phyloP scores from a whole-genome alignment of 176 grass and related monocot species.

The Lolium perenne region DNA sequence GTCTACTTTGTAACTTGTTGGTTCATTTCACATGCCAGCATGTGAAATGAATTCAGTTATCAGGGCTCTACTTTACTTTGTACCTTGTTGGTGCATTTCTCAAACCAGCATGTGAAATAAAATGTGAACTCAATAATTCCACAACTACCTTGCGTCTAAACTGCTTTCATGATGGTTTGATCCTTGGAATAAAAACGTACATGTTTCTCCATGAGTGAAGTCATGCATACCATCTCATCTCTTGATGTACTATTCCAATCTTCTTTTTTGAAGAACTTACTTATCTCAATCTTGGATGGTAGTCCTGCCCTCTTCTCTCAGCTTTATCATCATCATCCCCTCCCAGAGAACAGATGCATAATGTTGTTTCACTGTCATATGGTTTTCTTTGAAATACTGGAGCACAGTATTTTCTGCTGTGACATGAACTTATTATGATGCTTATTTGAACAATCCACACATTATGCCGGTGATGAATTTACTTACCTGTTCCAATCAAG shows the following conservation, averaged over 20 bases:
- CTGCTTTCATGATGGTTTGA: no score
- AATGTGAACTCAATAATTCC: neutral
- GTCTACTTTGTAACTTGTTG: neutral
- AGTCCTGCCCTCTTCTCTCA: no score
- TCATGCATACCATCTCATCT: no score
- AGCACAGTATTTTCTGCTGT: neutral
- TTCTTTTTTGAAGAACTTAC: no score
- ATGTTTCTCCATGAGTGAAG: no score
- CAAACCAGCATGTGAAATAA: neutral
- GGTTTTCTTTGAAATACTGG: neutral
- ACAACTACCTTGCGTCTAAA: no score
- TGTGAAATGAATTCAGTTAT: neutral
- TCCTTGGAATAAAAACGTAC: no score
- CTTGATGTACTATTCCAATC: no score
- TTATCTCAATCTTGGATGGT: no score
- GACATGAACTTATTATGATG: neutral
- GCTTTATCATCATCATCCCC: no score
- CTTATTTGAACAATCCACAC: slow-evolving; percentile 19
- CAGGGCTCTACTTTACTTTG: neutral
- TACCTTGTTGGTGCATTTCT: neutral
- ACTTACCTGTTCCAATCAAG: slow-evolving; percentile 49
- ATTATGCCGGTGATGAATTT: neutral
- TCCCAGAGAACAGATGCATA: no score
- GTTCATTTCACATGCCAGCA: neutral
- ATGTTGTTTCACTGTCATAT: slow-evolving; percentile 41